Evolutionary conservation across 192 early-diverging fungal genomes (phyloP).

Genomic region (Backusella liffmaniae): DNA sequence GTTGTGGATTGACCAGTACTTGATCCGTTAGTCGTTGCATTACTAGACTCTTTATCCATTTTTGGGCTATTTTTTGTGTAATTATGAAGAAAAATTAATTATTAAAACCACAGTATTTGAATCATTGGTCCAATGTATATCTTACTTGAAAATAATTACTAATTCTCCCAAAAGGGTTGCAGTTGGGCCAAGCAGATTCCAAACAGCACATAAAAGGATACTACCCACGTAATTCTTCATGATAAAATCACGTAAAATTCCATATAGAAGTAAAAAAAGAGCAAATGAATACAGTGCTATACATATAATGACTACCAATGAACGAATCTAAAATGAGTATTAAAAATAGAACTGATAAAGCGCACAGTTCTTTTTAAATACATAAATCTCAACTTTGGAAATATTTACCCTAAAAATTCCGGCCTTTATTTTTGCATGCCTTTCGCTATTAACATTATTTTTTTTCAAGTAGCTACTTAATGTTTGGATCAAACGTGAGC

Average conservation of each 20-base stretch:
- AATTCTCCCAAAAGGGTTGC: constrained; percentile 15
- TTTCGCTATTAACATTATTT: constrained; percentile 15
- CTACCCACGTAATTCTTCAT: constrained; percentile 18
- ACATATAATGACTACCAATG: constrained; percentile 16
- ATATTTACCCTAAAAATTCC: constrained; percentile 18
- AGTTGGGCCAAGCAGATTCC: constrained; percentile 20
- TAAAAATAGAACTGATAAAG: neutral
- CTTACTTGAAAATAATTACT: constrained; percentile 23
- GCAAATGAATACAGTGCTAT: constrained; percentile 21
- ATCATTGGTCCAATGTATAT: neutral
- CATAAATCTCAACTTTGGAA: neutral
- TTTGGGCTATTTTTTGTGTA: neutral
- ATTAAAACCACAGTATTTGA: neutral
- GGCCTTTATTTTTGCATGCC: constrained; percentile 14
- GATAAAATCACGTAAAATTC: constrained; percentile 25
- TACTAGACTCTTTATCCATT: neutral
- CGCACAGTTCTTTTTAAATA: too few species aligned
- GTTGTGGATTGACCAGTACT: neutral
- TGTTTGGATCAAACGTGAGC: constrained; percentile 12
- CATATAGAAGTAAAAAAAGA: constrained; percentile 29
- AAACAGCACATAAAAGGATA: constrained; percentile 14
- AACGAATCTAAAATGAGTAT: constrained; percentile 8
- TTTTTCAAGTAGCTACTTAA: constrained; percentile 11
- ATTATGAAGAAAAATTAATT: neutral
- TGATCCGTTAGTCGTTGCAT: neutral